Evolutionary conservation across 768 basidiomycete species (phyloP).

Genomic region (Lentinula edodes): DNA sequence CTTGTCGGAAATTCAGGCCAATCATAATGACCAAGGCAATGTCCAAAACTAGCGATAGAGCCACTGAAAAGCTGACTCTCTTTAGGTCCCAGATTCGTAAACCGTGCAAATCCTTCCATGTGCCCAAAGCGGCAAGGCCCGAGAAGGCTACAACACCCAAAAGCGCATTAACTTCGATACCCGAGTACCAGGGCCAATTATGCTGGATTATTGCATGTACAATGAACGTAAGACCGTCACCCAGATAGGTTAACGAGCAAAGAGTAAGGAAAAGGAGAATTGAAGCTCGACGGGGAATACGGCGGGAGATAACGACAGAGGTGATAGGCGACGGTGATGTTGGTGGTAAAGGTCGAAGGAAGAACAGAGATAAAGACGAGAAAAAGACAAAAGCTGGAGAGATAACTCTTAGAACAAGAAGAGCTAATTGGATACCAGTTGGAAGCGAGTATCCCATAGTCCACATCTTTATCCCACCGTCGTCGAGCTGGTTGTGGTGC

Average conservation of each 20-base stretch:
- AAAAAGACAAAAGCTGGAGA: conserved; percentile 66
- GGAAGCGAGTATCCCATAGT: conserved; percentile 20
- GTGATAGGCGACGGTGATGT: conserved; percentile 62
- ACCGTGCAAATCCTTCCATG: conserved; percentile 74
- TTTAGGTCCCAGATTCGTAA: conserved; percentile 61
- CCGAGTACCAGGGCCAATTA: conserved; percentile 57
- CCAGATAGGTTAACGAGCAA: conserved; percentile 64
- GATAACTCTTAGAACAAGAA: conserved; percentile 56
- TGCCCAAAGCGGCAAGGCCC: conserved; percentile 68
- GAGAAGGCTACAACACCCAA: conserved; percentile 66
- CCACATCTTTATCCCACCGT: conserved; percentile 21
- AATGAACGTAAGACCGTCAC: conserved; percentile 73
- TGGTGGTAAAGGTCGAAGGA: conserved; percentile 36
- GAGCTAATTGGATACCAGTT: conserved; percentile 22
- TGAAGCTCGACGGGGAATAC: conserved; percentile 67
- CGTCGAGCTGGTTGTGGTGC: conserved; percentile 14
- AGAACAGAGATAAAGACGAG: conserved; percentile 54
- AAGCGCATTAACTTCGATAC: conserved; percentile 62
- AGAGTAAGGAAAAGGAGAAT: conserved; percentile 73
- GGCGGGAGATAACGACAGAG: conserved; percentile 67
- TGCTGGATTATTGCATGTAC: conserved; percentile 58
- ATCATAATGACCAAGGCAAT: conserved; percentile 53
- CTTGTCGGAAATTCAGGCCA: conserved; percentile 28
- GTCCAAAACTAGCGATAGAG: conserved; percentile 53
- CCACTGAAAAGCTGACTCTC: conserved; percentile 50